phyloP scores from a whole-genome alignment of 192 early-diverging fungal species.

The Phlyctochytrium arcticum region DNA sequence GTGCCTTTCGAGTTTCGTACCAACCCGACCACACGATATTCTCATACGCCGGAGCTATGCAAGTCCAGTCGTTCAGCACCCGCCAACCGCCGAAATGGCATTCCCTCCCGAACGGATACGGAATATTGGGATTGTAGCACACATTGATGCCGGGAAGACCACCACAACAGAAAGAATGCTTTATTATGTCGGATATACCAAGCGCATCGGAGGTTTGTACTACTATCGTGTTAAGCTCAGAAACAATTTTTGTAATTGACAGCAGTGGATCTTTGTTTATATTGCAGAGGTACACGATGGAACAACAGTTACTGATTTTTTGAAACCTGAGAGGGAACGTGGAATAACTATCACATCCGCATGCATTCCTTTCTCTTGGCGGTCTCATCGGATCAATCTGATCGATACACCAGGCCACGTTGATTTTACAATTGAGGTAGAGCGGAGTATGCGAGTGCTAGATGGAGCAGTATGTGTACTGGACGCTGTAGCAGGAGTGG shows the following conservation, averaged over 20 bases:
- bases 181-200: constrained; percentile 88
- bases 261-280: background rate
- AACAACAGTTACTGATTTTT: constrained; percentile 91
- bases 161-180: constrained; percentile 98
- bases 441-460: constrained; percentile 84
- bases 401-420: constrained; percentile 97
- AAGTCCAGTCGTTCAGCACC: too few relatives aligned
- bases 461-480: constrained; percentile 90
- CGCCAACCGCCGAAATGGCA: too few relatives aligned
- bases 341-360: constrained; percentile 95
- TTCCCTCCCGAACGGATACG: constrained; percentile 44
- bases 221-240: background rate
- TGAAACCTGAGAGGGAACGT: constrained; percentile 81
- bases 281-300: constrained; percentile 79
- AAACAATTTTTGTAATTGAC: too few relatives aligned
- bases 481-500: constrained; percentile 94
- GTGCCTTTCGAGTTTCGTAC: too few relatives aligned
- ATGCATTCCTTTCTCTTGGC: constrained; percentile 77
- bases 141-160: constrained; percentile 93
- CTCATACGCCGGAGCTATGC: too few relatives aligned
- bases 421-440: constrained; percentile 96
- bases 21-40: too few relatives aligned
- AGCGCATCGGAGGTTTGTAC: constrained; percentile 68
- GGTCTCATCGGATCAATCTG: constrained; percentile 73
- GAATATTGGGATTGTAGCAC: constrained; percentile 94